Base-by-base conservation (phyloP, 83 land plant species). In the Diphasiastrum complanatum region DNA sequence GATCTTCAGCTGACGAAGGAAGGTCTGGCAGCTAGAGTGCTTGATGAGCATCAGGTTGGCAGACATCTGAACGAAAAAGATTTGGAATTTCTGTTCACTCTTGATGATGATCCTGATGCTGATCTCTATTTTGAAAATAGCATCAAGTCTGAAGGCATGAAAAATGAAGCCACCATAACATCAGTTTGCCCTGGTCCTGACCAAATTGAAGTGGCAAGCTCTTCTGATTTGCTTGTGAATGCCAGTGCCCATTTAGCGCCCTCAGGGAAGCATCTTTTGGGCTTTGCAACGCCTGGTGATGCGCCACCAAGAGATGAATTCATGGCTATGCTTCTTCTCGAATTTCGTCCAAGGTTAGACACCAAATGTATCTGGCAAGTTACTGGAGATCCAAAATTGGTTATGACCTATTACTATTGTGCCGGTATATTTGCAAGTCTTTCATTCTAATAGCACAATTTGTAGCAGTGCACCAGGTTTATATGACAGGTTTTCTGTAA, bases 21-120 rank as follows among this genome's bases (percentile, higher is more conserved):
- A 68, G 91, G 98, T 12, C 77, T 93, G 31, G 91, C 98, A 48
- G 98, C 98, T 38, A 81, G 98, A 51, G 96, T 93, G 6, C 91
- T 93, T 45, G 98, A 93, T 75, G 81, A 70, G 52, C 91, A 93
- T 55, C 91, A 88, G 60, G 77, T 88, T 47, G 79, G 74, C 37
- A 68, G 98, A 49, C 78, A 82, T 24, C 83, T 89, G 61, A 79
- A 84, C 12, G 88, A 80, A 64, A 92, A 93, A 60, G 99, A 93
- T 63, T 76, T 93, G 47, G 72, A 81, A 28, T 78, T 78, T 63
- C 79, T 93, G 2, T 93, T 85, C 65, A 85, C 78, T 27, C 76
- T 93, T 68, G 99, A 89, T 47, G 84, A 81, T 47, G 86, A 89
- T 69, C 96, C 79, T 11, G 65, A 45, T 20, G 34, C 22, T 20